Base-by-base conservation (phyloP, 23 red algal genomes). In the Porphyridium purpureum region DNA sequence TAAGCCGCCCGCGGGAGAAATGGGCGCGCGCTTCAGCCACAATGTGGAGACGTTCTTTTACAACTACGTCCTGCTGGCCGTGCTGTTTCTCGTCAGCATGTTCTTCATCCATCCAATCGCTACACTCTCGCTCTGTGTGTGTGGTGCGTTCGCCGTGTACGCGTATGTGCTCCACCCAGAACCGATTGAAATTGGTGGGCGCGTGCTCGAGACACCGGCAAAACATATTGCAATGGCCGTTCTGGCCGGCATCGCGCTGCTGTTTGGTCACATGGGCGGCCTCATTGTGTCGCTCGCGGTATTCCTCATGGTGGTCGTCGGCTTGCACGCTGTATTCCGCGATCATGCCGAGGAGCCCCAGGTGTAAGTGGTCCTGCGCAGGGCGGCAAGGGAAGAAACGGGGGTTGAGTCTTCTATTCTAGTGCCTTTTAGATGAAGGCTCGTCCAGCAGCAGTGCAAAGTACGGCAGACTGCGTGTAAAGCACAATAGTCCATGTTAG, bases 31-130 rank as follows among this genome's bases (percentile, higher is more conserved):
- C 8, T 17, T 78, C 38, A 21, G 33, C n/a, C 31, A 57, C 29
- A 88, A 88, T 49, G 21, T 88, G n/a, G 66, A 88, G 51, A 67
- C 69, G 8, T 88, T 70, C 54, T 67, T 78, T 23, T 88, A 76
- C 63, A 88, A 88, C 53, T 88, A 88, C 62, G 57, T 88, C 31
- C 23, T 69, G 26, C 33, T 71, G 31, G 50, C 47, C 4, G 29
- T 29, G 33, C 20, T 70, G 27, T 74, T 67, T 41, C 49, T 65
- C 9, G 27, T 61, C 2, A 36, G 63, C 4, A 65, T 75, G 36
- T 41, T 69, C 21, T 9, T 75, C 34, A 24, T 25, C 9, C 82
- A 88, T 29, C 47, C 50, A 20, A 35, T 58, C 7, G 57, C 36
- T 31, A 29, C 33, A 21, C 27, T 64, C 7, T 31, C 63, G 6